These are phyloP conservation scores for Tolypocladium capitatum DNA, from an alignment of 2,329 filamentous ascomycete genomes.

Conservation along the genomic window DNA sequence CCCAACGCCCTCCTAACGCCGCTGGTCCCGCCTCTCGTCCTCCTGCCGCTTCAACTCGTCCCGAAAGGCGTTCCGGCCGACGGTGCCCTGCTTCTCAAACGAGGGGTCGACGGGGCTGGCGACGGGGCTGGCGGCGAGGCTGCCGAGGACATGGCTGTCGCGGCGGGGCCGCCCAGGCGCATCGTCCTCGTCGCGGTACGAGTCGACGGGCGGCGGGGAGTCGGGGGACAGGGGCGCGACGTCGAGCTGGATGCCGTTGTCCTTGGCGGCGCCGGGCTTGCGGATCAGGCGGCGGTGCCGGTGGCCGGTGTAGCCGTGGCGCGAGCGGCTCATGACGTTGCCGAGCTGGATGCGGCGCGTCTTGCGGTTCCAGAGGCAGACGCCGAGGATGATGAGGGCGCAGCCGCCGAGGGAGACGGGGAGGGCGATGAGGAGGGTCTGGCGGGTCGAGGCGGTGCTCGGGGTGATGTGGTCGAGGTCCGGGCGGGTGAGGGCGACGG, in stretches of 20 bases:
- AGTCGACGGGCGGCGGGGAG: slow-evolving; percentile 6
- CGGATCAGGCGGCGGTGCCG: slow-evolving; percentile 22
- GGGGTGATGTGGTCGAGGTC: slow-evolving; percentile 24
- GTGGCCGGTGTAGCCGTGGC: slow-evolving; percentile 30
- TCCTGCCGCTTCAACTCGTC: slow-evolving; percentile 37
- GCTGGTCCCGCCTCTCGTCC: slow-evolving; percentile 17
- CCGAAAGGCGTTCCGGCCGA: slow-evolving; percentile 30
- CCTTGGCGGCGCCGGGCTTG: slow-evolving; percentile 11
- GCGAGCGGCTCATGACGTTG: slow-evolving; percentile 34
- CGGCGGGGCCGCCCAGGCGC: slow-evolving; percentile 9
- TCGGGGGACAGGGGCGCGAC: slow-evolving; percentile 10
- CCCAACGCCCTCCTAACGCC: not conserved
- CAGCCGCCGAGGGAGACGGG: slow-evolving; percentile 36
- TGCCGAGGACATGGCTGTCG: slow-evolving; percentile 36
- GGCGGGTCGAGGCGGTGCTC: slow-evolving; percentile 18
- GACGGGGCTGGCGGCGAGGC: slow-evolving; percentile 33
- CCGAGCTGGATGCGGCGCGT: slow-evolving; percentile 36
- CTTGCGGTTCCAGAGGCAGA: slow-evolving; percentile 43
- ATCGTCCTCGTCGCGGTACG: slow-evolving; percentile 10
- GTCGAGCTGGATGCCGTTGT: slow-evolving; percentile 33
- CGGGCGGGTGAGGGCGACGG: slow-evolving; percentile 20
- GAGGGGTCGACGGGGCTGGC: slow-evolving; percentile 30
- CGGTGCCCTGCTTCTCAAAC: slow-evolving; percentile 24
- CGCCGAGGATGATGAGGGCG: slow-evolving; percentile 34
- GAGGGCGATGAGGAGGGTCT: slow-evolving; percentile 38